Percentiles rank a stretch among this genome's conserved stretches.
Conservation (phyloP, 225 moss, liverwort and hornwort genomes). For the Bryum argenteum region DNA sequence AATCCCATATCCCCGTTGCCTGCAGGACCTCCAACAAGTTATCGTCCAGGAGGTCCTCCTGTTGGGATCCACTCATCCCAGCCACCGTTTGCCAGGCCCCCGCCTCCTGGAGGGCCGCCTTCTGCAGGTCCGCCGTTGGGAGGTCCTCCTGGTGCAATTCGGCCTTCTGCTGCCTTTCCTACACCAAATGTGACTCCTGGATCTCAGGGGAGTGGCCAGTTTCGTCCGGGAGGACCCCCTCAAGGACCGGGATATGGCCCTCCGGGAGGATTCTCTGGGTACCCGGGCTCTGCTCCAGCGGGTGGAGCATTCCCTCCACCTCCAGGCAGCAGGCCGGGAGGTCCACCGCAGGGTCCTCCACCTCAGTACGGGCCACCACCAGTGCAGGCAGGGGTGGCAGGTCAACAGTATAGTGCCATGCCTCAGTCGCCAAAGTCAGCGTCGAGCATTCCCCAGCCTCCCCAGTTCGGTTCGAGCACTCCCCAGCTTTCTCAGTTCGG, state of each 20-base stretch:
- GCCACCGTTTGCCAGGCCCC: constrained; percentile 36
- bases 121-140: constrained; percentile 35
- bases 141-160: constrained; percentile 31
- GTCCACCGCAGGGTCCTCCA: constrained; percentile 23
- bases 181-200: constrained; percentile 32
- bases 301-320: constrained; percentile 49
- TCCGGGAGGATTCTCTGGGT: constrained; percentile 35
- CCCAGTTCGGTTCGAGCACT: no score
- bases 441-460: constrained; percentile 17
- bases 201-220: constrained; percentile 26
- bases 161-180: constrained; percentile 34
- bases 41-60: constrained; percentile 37
- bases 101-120: constrained; percentile 41
- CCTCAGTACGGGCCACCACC: constrained; percentile 39
- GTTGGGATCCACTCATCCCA: constrained; percentile 48
- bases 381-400: constrained; percentile 27
- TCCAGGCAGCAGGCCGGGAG: constrained; percentile 29
- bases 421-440: constrained; percentile 40
- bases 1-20: constrained; percentile 51
- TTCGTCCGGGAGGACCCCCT: constrained; percentile 37
- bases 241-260: constrained; percentile 43
- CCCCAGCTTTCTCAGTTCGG: no score
- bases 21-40: constrained; percentile 38
- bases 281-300: constrained; percentile 33
- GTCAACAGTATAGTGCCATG: constrained; percentile 39